Evolutionary conservation across 1,139 yeast species (phyloP), one percentile per base, ranked within the genome.

Genomic region (Yamadazyma blattariae): DNA sequence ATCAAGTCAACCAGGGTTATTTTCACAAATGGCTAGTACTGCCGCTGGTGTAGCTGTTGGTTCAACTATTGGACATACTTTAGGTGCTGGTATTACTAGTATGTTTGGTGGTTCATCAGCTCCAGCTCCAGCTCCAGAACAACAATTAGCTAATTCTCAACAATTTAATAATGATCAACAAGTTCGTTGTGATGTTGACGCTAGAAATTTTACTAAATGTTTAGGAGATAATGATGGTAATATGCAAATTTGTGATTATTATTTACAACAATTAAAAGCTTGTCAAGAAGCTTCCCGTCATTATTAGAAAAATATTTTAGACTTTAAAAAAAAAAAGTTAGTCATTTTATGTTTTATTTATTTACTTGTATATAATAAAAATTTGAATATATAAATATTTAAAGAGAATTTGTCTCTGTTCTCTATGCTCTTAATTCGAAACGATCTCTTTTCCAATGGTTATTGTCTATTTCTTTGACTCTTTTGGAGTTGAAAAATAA

Each of bases 1-100:
- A 48, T 62, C 62, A 18, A 59, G 58, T 25, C 62, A 61, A 22
- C 97, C 98, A 35, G 97, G 97, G 51, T 57, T 92, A 59, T 90
- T 92, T 56, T 86, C 94, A 41, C 96, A 92, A 67, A 92, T 92
- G 97, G 97, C 97, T 22, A 75, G 95, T 30, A 92, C 98, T 37
- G 98, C 98, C 41, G 98, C 97, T 36, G 98, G 98, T 78, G 98
- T 92, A 25, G 98, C 97, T 35, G 97, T 92, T 40, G 98, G 98
- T 54, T 86, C 96, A 38, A 82, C 97, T 45, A 81, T 90, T 41
- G 98, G 98, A 42, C 98, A 92, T 73, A 88, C 97, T 33, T 52
- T 92, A 44, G 97, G 97, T 65, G 95, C 95, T 40, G 97, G 97
- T 53, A 71, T 92, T 51, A 80, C 95, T 36, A 74, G 88, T 35